phyloP scores from a whole-genome alignment of 129 eudicot genomes.

The Glebionis coronaria region DNA sequence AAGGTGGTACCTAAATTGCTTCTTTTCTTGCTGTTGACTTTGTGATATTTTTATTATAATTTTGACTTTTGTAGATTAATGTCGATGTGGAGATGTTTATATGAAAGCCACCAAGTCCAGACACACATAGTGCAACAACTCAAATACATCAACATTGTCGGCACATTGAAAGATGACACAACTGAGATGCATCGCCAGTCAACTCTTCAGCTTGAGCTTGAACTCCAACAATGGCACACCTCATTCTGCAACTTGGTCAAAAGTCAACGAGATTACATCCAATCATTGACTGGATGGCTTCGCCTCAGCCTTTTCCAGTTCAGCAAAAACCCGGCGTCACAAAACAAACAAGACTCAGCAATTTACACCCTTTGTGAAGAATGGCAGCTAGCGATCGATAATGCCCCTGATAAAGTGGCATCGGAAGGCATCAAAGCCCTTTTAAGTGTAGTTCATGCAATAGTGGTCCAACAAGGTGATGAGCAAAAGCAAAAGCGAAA shows the following conservation, averaged over 20 bases:
- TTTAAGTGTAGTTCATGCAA: slow-evolving; percentile 61
- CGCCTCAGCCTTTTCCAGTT: slow-evolving; percentile 92
- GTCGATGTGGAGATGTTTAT: slow-evolving; percentile 96
- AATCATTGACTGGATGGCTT: slow-evolving; percentile 94
- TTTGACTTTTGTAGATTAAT: slow-evolving; percentile 51
- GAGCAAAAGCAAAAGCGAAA: slow-evolving; percentile 77
- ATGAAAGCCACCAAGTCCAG: slow-evolving; percentile 95
- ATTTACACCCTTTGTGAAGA: slow-evolving; percentile 87
- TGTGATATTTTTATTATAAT: background rate
- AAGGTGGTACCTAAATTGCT: background rate
- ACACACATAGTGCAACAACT: slow-evolving; percentile 89
- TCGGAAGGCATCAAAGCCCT: slow-evolving; percentile 88
- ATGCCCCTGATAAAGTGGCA: slow-evolving; percentile 91
- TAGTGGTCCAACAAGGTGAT: slow-evolving; percentile 83
- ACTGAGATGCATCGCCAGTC: slow-evolving; percentile 84
- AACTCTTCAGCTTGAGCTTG: slow-evolving; percentile 88
- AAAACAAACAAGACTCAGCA: slow-evolving; percentile 60
- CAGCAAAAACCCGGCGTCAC: slow-evolving; percentile 42
- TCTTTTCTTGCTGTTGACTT: background rate
- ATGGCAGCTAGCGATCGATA: slow-evolving; percentile 83
- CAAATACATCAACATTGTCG: slow-evolving; percentile 51
- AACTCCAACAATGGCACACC: slow-evolving; percentile 86
- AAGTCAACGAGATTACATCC: slow-evolving; percentile 83
- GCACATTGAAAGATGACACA: slow-evolving; percentile 59
- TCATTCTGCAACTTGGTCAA: slow-evolving; percentile 77